Conservation (phyloP, 176 grass and related monocot species). For the Tillandsia leiboldiana region DNA sequence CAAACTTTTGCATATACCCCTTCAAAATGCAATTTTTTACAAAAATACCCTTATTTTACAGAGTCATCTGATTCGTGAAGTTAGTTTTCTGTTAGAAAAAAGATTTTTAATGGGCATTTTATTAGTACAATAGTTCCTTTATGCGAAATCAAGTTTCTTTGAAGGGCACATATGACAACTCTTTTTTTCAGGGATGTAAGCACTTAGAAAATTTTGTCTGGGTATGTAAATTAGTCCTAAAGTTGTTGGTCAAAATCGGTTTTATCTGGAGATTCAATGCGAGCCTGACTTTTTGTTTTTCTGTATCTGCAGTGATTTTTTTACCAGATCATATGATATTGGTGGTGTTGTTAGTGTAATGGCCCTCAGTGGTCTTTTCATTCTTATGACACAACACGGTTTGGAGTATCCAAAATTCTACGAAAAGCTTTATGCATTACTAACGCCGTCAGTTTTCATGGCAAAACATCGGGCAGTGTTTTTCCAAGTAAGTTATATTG, state of each 20-base stretch:
- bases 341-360: slow-evolving; percentile 97
- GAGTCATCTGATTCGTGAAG: too few species aligned
- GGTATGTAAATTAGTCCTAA: not conserved
- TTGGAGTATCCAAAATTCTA: slow-evolving; percentile 94
- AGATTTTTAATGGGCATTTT: too few species aligned
- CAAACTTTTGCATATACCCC: too few species aligned
- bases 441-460: slow-evolving; percentile 80
- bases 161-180: too few species aligned
- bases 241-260: not conserved
- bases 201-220: too few species aligned
- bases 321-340: slow-evolving; percentile 94
- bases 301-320: slow-evolving; percentile 75
- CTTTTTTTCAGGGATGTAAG: too few species aligned
- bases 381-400: slow-evolving; percentile 91
- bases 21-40: too few species aligned
- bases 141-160: too few species aligned
- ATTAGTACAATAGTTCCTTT: too few species aligned
- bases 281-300: slow-evolving; percentile 23
- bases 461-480: slow-evolving; percentile 85
- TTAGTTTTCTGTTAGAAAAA: too few species aligned
- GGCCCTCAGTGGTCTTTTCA: slow-evolving; percentile 89
- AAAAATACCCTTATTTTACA: too few species aligned
- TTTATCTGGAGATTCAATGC: not conserved
- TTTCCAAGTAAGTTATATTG: slow-evolving; percentile 64
- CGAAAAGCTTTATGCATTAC: slow-evolving; percentile 78